A percentile compares a stretch with the other conserved stretches of the same genome.
These are phyloP conservation scores for Colletotrichum zoysiae DNA, from an alignment of 2,329 filamentous ascomycete genomes.

Conservation along the genomic window DNA sequence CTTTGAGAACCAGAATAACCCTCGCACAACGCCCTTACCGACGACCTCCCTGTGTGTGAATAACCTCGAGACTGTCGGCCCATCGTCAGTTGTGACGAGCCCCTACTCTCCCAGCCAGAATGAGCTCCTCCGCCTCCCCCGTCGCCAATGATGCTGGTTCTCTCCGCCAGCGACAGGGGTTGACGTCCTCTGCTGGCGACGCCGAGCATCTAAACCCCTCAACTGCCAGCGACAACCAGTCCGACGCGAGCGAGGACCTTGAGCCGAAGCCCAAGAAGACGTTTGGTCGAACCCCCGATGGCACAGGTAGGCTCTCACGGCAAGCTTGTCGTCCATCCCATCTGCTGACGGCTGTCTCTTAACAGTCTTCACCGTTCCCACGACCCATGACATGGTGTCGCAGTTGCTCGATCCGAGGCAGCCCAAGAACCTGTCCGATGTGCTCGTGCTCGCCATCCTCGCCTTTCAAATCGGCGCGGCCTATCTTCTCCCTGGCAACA, in stretches of 20 bases:
- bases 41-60: conserved; percentile 40
- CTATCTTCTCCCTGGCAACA: conserved; percentile 76
- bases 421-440: conserved; percentile 93
- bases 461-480: conserved; percentile 80
- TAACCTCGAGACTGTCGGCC: conserved; percentile 16
- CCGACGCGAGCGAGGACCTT: conserved; percentile 11
- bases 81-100: not conserved
- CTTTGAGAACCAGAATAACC: conserved; percentile 34
- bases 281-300: conserved; percentile 90
- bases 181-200: conserved; percentile 19
- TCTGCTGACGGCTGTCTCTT: conserved; percentile 30
- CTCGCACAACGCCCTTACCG: conserved; percentile 39
- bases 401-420: conserved; percentile 94
- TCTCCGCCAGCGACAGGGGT: conserved; percentile 37
- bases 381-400: conserved; percentile 99
- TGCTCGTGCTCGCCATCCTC: conserved; percentile 82
- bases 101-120: conserved; percentile 27
- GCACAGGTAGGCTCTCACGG: conserved; percentile 77
- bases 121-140: conserved; percentile 44
- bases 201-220: conserved; percentile 24
- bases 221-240: conserved; percentile 13
- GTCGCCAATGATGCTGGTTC: conserved; percentile 32
- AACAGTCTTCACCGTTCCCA: conserved; percentile 99
- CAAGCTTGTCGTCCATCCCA: not conserved
- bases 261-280: conserved; percentile 73